Evolutionary conservation across 768 basidiomycete species (phyloP).

Genomic region (Tephrocybe sp.): DNA sequence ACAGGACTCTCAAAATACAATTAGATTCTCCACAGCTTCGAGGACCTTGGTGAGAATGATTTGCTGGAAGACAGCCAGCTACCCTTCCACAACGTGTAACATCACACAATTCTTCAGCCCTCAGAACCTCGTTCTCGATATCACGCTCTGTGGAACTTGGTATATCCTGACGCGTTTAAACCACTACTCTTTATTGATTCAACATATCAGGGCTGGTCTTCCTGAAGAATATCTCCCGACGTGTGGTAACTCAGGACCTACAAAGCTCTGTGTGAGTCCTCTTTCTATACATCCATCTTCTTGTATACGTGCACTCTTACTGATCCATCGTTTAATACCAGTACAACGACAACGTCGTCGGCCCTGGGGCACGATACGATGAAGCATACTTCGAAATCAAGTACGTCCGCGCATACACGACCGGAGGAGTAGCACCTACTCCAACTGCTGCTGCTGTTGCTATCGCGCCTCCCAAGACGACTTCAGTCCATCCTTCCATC

Average conservation of each 20-base stretch:
- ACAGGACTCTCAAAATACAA: too few species aligned
- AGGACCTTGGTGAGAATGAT: too few species aligned
- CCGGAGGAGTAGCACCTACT: conserved; percentile 24
- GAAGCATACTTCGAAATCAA: conserved; percentile 64
- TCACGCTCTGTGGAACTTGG: conserved; percentile 52
- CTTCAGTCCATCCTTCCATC: conserved; percentile 3
- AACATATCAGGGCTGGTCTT: conserved; percentile 39
- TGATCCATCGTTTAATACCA: conserved; percentile 15
- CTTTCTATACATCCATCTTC: not conserved
- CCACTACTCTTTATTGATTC: not conserved
- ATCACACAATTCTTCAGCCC: conserved; percentile 39
- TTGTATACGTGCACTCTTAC: too few species aligned
- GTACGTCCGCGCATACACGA: conserved; percentile 50
- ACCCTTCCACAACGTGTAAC: conserved; percentile 37
- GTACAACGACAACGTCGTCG: conserved; percentile 52
- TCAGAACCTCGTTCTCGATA: conserved; percentile 50
- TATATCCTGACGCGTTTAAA: too few species aligned
- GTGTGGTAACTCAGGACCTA: conserved; percentile 33
- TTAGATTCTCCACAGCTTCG: too few species aligned
- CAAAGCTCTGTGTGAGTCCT: conserved; percentile 33
- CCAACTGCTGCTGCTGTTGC: conserved; percentile 22
- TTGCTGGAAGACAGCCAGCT: too few species aligned
- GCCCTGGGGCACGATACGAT: conserved; percentile 38
- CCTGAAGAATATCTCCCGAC: conserved; percentile 35
- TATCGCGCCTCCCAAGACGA: conserved; percentile 4